Evolutionary conservation across 75 land plant species (phyloP).

Genomic region (Picea glauca): DNA sequence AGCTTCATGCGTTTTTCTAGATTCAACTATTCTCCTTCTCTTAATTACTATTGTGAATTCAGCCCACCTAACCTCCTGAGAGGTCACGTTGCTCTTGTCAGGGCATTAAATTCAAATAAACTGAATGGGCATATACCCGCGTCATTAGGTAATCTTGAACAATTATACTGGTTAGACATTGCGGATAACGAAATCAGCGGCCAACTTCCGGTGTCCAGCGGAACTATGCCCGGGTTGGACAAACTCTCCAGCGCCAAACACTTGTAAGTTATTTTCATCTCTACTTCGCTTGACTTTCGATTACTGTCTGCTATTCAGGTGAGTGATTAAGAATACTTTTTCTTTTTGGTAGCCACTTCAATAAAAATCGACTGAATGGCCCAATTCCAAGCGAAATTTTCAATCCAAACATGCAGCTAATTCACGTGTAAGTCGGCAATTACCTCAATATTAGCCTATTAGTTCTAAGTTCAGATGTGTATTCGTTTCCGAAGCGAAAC

Average conservation of each 20-base stretch:
- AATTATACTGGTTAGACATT: constrained; percentile 16
- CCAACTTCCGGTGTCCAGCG: constrained; percentile 13
- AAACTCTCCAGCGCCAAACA: constrained; percentile 11
- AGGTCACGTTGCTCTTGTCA: background rate
- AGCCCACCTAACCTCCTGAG: too few species aligned
- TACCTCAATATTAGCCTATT: background rate
- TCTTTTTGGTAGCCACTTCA: constrained; percentile 55
- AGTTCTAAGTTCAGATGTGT: background rate
- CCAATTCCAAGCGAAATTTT: constrained; percentile 52
- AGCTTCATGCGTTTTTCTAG: background rate
- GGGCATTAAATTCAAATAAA: constrained; percentile 13
- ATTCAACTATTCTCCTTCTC: background rate
- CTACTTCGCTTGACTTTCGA: background rate
- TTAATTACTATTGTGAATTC: background rate
- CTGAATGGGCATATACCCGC: constrained; percentile 15
- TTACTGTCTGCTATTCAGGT: background rate
- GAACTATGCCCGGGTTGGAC: constrained; percentile 12
- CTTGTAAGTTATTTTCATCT: constrained; percentile 12
- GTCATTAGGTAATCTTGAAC: constrained; percentile 10
- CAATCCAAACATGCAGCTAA: constrained; percentile 44
- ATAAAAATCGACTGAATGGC: constrained; percentile 68
- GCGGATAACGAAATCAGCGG: constrained; percentile 15
- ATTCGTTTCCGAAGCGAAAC: background rate
- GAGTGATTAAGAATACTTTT: background rate
- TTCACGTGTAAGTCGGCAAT: constrained; percentile 64